These are phyloP conservation scores for Clarkia xantiana DNA, from an alignment of 345 rosid species.

Conservation along the genomic window DNA sequence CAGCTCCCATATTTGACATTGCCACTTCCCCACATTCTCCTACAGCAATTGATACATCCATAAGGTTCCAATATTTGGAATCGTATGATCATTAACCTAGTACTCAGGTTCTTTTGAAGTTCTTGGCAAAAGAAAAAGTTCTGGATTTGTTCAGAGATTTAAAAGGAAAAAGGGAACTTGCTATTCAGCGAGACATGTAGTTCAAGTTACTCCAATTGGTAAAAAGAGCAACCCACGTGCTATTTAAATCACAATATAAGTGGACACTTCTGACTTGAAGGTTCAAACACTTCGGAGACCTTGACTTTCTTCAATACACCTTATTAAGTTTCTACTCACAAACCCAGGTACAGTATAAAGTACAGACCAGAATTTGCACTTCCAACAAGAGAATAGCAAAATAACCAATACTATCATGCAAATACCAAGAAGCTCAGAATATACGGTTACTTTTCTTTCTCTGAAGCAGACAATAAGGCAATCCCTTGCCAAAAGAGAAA, in stretches of 20 bases:
- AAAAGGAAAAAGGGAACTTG: neutral
- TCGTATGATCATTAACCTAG: neutral
- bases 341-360: slow-evolving; percentile 4
- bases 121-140: neutral
- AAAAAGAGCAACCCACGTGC: too few species aligned
- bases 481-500: too few species aligned
- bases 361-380: slow-evolving; percentile 2
- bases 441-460: too few species aligned
- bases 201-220: neutral
- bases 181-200: neutral
- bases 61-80: neutral
- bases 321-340: slow-evolving; percentile 17
- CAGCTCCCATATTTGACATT: slow-evolving; percentile 34
- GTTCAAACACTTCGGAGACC: slow-evolving; percentile 1
- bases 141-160: too few species aligned
- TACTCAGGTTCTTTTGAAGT: neutral
- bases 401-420: too few species aligned
- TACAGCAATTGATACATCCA: slow-evolving; percentile 1
- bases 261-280: slow-evolving; percentile 1
- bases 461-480: too few species aligned
- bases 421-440: too few species aligned
- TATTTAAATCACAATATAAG: slow-evolving; percentile 6
- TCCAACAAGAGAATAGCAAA: slow-evolving; percentile 7
- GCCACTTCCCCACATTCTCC: slow-evolving; percentile 18
- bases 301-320: slow-evolving; percentile 3